Conservation (phyloP, 345 rosid genomes). For the Chamaenerion angustifolium region DNA sequence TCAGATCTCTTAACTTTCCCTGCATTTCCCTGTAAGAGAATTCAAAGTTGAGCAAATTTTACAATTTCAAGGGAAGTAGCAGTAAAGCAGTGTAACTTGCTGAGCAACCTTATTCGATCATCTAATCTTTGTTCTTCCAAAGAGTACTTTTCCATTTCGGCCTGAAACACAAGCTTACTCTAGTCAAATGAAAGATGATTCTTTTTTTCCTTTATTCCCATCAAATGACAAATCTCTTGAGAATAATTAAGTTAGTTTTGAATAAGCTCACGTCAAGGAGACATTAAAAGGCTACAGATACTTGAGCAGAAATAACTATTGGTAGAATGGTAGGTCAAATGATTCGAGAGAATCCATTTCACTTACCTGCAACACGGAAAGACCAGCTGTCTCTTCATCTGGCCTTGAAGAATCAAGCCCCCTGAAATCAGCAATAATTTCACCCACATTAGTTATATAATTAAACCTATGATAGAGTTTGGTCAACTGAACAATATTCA, state of each 20-base stretch:
- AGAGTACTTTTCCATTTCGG: slow-evolving; percentile 57
- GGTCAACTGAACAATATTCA: background rate
- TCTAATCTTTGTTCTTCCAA: slow-evolving; percentile 60
- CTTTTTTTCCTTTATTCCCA: background rate
- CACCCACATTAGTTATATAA: background rate
- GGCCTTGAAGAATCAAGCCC: slow-evolving; percentile 55
- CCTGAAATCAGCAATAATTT: slow-evolving; percentile 32
- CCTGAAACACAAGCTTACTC: slow-evolving; percentile 29
- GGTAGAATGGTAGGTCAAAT: background rate
- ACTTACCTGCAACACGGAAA: slow-evolving; percentile 52
- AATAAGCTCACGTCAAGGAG: no score
- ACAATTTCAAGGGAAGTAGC: slow-evolving; percentile 11
- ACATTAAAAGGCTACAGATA: no score
- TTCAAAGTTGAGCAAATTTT: slow-evolving; percentile 20
- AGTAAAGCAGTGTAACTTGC: slow-evolving; percentile 12
- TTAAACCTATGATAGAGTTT: background rate
- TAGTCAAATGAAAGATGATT: background rate
- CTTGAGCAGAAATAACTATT: background rate
- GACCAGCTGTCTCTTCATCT: slow-evolving; percentile 42
- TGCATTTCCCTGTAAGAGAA: slow-evolving; percentile 59
- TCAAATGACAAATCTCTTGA: no score
- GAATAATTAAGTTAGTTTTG: no score
- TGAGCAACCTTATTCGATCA: slow-evolving; percentile 61
- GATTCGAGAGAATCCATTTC: background rate
- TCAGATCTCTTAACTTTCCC: slow-evolving; percentile 56